phyloP scores from a whole-genome alignment of 1,139 yeast species.

The Suhomyces ambrosiae region DNA sequence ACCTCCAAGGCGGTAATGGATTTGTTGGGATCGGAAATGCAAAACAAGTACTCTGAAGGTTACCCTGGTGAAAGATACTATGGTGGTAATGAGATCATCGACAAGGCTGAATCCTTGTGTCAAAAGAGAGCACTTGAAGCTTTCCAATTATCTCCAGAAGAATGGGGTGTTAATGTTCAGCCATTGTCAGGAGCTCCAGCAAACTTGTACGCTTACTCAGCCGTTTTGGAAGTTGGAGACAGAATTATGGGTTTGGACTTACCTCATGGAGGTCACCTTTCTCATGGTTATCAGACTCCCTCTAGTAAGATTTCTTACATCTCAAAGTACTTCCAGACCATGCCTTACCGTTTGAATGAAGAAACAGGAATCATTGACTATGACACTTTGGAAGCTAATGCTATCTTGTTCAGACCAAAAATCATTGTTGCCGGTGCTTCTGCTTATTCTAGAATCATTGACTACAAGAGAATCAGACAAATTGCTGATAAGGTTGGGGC shows the following conservation, averaged over 20 bases:
- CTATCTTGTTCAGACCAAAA: slow-evolving; percentile 88
- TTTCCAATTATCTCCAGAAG: slow-evolving; percentile 68
- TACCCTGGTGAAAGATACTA: slow-evolving; percentile 97
- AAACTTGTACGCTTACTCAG: slow-evolving; percentile 88
- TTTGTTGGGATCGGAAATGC: slow-evolving; percentile 93
- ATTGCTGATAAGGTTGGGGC: slow-evolving; percentile 95
- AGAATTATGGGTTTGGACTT: slow-evolving; percentile 95
- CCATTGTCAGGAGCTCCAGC: slow-evolving; percentile 96
- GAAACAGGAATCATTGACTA: slow-evolving; percentile 90
- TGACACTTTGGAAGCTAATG: slow-evolving; percentile 82
- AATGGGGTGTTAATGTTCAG: slow-evolving; percentile 98
- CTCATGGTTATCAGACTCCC: slow-evolving; percentile 94
- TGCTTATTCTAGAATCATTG: slow-evolving; percentile 89
- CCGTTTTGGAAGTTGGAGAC: slow-evolving; percentile 88
- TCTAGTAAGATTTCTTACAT: slow-evolving; percentile 85
- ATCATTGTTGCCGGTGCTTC: slow-evolving; percentile 95
- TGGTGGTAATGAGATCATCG: slow-evolving; percentile 95
- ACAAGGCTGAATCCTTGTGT: slow-evolving; percentile 85
- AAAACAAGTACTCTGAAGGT: slow-evolving; percentile 97
- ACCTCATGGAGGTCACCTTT: slow-evolving; percentile 96
- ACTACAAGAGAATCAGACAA: slow-evolving; percentile 83
- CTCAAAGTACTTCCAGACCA: slow-evolving; percentile 92
- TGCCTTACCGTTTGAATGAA: slow-evolving; percentile 90
- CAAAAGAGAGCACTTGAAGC: slow-evolving; percentile 91
- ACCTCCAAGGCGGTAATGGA: slow-evolving; percentile 95